phyloP scores from a whole-genome alignment of 2,329 filamentous ascomycete genomes.

The Cryphonectria parasitica region DNA sequence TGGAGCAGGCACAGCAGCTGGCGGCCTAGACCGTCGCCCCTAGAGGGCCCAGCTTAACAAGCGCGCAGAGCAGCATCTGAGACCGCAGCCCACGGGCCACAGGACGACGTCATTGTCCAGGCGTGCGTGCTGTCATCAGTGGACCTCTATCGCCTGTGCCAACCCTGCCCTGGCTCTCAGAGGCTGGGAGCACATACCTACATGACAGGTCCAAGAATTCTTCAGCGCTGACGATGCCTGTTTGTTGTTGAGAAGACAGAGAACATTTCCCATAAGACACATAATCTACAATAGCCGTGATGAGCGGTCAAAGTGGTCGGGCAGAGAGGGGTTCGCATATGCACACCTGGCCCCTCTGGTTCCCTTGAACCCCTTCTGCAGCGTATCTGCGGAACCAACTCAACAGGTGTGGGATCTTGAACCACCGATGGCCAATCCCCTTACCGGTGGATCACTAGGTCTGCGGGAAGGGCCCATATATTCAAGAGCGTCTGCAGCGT shows the following conservation, averaged over 20 bases:
- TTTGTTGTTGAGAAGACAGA: neutral
- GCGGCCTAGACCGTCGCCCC: neutral
- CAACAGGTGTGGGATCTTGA: constrained; percentile 13
- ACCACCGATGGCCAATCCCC: constrained; percentile 10
- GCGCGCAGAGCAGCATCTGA: neutral
- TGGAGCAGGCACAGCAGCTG: neutral
- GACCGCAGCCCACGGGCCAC: constrained; percentile 9
- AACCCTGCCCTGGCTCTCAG: constrained; percentile 9
- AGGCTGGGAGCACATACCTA: neutral
- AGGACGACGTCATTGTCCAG: constrained; percentile 25
- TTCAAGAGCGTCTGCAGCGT: neutral
- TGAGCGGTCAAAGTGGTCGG: constrained; percentile 8
- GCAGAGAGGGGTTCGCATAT: neutral
- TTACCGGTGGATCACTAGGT: constrained; percentile 1
- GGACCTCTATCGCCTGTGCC: constrained; percentile 11
- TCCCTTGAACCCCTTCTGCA: neutral
- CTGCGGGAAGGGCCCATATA: constrained; percentile 4
- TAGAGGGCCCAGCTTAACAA: constrained; percentile 12
- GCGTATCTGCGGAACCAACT: constrained; percentile 16
- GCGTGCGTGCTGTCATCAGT: constrained; percentile 16
- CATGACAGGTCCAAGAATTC: neutral
- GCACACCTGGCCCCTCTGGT: constrained; percentile 9
- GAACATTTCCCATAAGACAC: neutral
- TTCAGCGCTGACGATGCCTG: neutral
- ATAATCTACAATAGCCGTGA: constrained; percentile 12